Conservation (phyloP, 2,329 filamentous ascomycete species). For the Stylonectria norvegica region DNA sequence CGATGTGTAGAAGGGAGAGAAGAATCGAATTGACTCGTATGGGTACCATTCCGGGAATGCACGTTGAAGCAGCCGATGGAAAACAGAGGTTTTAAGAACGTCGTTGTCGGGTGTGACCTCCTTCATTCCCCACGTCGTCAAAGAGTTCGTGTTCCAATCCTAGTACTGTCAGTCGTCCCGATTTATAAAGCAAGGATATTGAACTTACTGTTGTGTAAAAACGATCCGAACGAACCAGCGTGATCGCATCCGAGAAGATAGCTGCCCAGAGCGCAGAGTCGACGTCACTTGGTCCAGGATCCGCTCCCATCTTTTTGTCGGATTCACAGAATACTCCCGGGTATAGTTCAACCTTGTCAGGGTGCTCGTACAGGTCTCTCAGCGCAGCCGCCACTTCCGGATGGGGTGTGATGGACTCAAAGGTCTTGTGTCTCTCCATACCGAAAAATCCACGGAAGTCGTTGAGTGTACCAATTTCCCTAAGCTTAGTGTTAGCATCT, state of each 20-base stretch:
- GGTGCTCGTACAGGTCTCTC: constrained; percentile 58
- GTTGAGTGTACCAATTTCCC: constrained; percentile 44
- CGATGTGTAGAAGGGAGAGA: constrained; percentile 21
- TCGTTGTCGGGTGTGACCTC: constrained; percentile 19
- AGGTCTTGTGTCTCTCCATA: constrained; percentile 52
- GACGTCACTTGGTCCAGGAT: constrained; percentile 49
- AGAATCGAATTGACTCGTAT: constrained; percentile 16
- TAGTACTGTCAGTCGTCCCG: constrained; percentile 45
- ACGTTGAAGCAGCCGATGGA: constrained; percentile 20
- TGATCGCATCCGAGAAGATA: constrained; percentile 58
- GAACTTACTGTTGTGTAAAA: constrained; percentile 54
- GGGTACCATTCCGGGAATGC: constrained; percentile 23
- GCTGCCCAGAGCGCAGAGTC: constrained; percentile 49
- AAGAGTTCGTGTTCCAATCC: constrained; percentile 27
- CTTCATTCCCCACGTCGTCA: constrained; percentile 32
- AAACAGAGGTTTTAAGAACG: constrained; percentile 19
- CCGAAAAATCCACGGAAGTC: constrained; percentile 64
- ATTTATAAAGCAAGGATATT: constrained; percentile 37
- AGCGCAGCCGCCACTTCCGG: constrained; percentile 53
- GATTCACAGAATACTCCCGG: constrained; percentile 61
- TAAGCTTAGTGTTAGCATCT: too few relatives aligned
- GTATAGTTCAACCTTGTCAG: constrained; percentile 67
- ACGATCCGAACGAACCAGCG: constrained; percentile 56
- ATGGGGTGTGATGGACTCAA: constrained; percentile 57
- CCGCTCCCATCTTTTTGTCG: constrained; percentile 42